Percentiles rank a stretch among this genome's conserved stretches.
Evolutionary conservation across 2,329 filamentous ascomycete genomes (phyloP).

Genomic region (Fusarium aywerte): DNA sequence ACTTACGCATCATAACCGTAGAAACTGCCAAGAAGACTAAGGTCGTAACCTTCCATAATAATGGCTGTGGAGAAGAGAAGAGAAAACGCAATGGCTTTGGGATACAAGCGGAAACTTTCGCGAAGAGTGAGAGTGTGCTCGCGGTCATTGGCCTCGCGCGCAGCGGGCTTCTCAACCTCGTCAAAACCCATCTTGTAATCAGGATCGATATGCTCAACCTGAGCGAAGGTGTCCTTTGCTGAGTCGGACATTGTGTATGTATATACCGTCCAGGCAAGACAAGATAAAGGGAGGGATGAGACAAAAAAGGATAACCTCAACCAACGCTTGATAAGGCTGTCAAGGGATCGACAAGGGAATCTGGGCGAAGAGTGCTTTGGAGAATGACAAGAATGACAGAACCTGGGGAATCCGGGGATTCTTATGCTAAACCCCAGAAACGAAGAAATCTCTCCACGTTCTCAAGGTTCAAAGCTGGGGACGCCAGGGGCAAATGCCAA

Average conservation of each 20-base stretch:
- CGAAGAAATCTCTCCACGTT: constrained; percentile 11
- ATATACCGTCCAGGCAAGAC: not conserved
- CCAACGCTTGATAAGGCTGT: not conserved
- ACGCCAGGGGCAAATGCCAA: constrained; percentile 1
- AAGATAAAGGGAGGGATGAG: not conserved
- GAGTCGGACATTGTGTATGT: constrained; percentile 9
- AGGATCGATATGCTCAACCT: constrained; percentile 23
- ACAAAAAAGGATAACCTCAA: not conserved
- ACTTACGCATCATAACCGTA: constrained; percentile 51
- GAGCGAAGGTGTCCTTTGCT: constrained; percentile 8
- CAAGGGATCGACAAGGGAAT: not conserved
- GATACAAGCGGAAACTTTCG: constrained; percentile 54
- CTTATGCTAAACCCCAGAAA: constrained; percentile 26
- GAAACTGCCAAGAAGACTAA: constrained; percentile 32
- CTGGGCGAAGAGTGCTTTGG: not conserved
- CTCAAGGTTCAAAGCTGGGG: not conserved
- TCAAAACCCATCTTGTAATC: constrained; percentile 13
- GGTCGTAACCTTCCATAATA: constrained; percentile 54
- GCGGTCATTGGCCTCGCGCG: constrained; percentile 19
- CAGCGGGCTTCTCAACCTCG: constrained; percentile 14
- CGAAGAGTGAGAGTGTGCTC: constrained; percentile 49
- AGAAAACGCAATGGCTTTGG: constrained; percentile 52
- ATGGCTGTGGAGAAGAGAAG: constrained; percentile 53
- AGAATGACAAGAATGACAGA: not conserved
- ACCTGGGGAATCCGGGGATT: constrained; percentile 22